Base-by-base conservation (phyloP, 805 yeast genomes). In the Candida ficus region DNA sequence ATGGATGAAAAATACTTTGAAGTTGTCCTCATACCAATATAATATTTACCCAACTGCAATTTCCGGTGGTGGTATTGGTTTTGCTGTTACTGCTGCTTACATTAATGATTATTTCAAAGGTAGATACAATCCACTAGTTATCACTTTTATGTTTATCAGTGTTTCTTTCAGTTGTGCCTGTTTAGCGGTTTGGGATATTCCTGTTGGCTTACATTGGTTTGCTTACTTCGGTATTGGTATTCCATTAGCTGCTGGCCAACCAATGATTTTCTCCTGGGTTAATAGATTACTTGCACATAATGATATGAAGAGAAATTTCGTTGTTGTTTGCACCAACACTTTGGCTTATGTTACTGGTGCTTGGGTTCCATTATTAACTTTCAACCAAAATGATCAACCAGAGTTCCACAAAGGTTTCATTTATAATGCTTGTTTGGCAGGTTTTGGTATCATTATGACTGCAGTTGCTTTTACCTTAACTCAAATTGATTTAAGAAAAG, bases 231-330 rank as follows among this genome's bases (percentile, higher is more conserved):
- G 75, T 35, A 55, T 69, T 4, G 75, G 76, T 3, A 53, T 70
- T 13, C 77, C 78, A 9, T 60, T 70, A 0, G 52, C 71, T 4
- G 68, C 68, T 70, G 81, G 78, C 1, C 80, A 73, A 57, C 80
- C 80, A 3, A 66, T 71, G 47, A 71, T 75, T 12, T 76, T 69
- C 44, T 63, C 78, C 3, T 77, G 82, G 83, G 68, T 75, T 28
- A 76, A 76, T 50, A 60, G 75, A 28, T 49, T 68, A 20, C 52
- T 76, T 16, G 61, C 63, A 20, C 42, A 49, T 37, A 58, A 61
- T 38, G 63, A 61, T 39, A 47, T 53, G 54, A 56, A 58, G 46
- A 46, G 71, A 31, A 61, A 57, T 37, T 57, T 67, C 26, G 60
- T 65, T 5, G 67, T 70, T 13, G 71, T 63, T 7, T 42, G 57